A percentile compares a stretch with the other conserved stretches of the same genome.
These are phyloP conservation scores for Silene uniflora DNA, from an alignment of 148 eudicot species.

Conservation along the genomic window DNA sequence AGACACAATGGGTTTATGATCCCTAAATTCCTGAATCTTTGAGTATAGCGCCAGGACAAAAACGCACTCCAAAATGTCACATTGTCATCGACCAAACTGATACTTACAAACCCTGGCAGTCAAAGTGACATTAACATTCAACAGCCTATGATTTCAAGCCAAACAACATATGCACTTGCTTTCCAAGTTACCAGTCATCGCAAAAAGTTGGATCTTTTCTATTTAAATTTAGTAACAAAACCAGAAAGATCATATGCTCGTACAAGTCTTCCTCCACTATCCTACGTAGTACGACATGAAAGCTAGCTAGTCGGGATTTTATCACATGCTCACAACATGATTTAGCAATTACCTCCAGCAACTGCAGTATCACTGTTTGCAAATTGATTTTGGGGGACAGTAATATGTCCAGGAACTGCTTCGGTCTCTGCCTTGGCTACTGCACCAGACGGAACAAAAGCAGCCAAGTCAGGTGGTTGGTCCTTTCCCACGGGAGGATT, in stretches of 20 bases:
- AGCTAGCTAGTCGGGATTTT: background rate
- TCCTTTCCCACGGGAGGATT: slow-evolving; percentile 88
- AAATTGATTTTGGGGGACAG: slow-evolving; percentile 29
- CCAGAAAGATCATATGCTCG: background rate
- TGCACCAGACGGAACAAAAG: slow-evolving; percentile 72
- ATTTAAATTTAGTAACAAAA: background rate
- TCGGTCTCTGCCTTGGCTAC: slow-evolving; percentile 36
- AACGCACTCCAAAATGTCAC: background rate
- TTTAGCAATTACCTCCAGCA: slow-evolving; percentile 37
- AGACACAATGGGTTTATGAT: background rate
- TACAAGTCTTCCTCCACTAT: background rate
- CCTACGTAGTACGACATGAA: background rate
- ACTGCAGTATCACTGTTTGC: slow-evolving; percentile 30
- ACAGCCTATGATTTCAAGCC: background rate
- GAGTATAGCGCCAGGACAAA: background rate
- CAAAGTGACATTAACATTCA: background rate
- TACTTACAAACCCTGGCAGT: background rate
- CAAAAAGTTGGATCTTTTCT: background rate
- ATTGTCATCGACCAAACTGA: background rate
- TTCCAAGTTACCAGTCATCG: background rate
- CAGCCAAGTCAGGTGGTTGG: slow-evolving; percentile 93
- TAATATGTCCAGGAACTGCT: slow-evolving; percentile 36
- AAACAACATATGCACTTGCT: background rate
- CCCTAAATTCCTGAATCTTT: background rate
- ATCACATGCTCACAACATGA: slow-evolving; percentile 5